Conservation (phyloP, 2,329 filamentous ascomycete species). For the Blastomyces parvus region DNA sequence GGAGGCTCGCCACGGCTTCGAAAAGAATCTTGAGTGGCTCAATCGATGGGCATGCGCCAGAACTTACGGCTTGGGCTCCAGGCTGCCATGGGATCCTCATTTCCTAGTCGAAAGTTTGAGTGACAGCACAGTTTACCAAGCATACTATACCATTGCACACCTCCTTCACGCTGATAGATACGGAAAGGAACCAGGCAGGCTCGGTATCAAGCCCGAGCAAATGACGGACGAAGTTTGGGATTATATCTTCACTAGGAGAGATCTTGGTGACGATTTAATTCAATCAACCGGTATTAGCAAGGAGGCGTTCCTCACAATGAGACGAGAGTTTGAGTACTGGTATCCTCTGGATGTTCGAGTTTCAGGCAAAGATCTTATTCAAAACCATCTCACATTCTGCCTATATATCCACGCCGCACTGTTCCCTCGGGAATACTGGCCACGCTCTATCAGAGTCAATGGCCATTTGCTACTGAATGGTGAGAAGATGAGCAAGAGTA, state of each 20-base stretch:
- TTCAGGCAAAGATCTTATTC: slow-evolving; percentile 86
- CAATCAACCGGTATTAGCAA: slow-evolving; percentile 60
- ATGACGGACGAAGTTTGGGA: slow-evolving; percentile 96
- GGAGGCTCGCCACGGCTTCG: slow-evolving; percentile 70
- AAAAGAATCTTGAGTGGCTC: slow-evolving; percentile 82
- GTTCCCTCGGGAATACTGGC: slow-evolving; percentile 84
- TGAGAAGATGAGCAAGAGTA: slow-evolving; percentile 97
- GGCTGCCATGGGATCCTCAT: slow-evolving; percentile 83
- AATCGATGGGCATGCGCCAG: slow-evolving; percentile 92
- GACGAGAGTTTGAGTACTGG: slow-evolving; percentile 91
- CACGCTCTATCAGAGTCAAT: slow-evolving; percentile 73
- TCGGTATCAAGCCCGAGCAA: slow-evolving; percentile 67
- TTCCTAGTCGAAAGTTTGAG: slow-evolving; percentile 88
- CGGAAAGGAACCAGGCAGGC: slow-evolving; percentile 59
- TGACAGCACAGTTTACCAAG: slow-evolving; percentile 80
- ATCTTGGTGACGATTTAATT: slow-evolving; percentile 56
- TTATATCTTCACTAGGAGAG: slow-evolving; percentile 75
- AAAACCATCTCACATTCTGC: slow-evolving; percentile 92
- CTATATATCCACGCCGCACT: slow-evolving; percentile 88
- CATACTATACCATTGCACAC: slow-evolving; percentile 53
- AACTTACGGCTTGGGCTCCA: slow-evolving; percentile 84
- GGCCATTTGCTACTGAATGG: slow-evolving; percentile 91
- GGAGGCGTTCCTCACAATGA: slow-evolving; percentile 66
- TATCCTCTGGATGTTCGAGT: slow-evolving; percentile 85
- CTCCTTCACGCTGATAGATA: slow-evolving; percentile 76